These are phyloP conservation scores for Dillenia turbinata DNA, from an alignment of 164 flowering plant genomes.

Conservation along the genomic window DNA sequence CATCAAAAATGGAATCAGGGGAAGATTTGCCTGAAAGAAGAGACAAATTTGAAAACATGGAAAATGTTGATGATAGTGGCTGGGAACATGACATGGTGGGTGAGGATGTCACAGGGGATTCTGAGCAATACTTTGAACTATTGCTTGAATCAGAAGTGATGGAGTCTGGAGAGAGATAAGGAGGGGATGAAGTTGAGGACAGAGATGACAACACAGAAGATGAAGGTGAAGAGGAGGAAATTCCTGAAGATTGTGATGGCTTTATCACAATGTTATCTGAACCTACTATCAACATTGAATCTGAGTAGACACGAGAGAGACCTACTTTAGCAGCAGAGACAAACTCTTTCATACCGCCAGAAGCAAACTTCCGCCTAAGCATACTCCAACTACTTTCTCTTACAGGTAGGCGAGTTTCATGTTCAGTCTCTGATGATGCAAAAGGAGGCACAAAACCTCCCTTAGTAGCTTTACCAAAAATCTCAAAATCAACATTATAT, in stretches of 20 bases:
- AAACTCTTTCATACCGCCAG: slow-evolving; percentile 57
- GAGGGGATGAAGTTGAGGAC: slow-evolving; percentile 44
- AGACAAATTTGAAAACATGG: slow-evolving; percentile 39
- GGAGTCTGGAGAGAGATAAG: slow-evolving; percentile 66
- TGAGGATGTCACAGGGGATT: slow-evolving; percentile 50
- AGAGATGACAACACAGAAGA: slow-evolving; percentile 31
- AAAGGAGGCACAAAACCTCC: slow-evolving; percentile 78
- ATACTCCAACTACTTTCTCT: slow-evolving; percentile 79
- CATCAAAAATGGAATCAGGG: slow-evolving; percentile 15
- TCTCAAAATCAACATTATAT: slow-evolving; percentile 67
- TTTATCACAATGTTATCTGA: slow-evolving; percentile 20
- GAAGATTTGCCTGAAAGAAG: slow-evolving; percentile 24
- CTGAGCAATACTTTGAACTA: slow-evolving; percentile 41
- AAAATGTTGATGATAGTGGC: slow-evolving; percentile 33
- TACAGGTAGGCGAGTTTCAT: slow-evolving; percentile 69
- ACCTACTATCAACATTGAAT: slow-evolving; percentile 44
- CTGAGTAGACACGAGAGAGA: slow-evolving; percentile 55
- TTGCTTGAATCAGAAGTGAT: slow-evolving; percentile 52
- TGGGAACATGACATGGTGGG: slow-evolving; percentile 23
- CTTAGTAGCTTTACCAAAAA: slow-evolving; percentile 53
- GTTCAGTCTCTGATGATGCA: slow-evolving; percentile 57
- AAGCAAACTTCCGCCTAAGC: slow-evolving; percentile 66
- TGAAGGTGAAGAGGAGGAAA: slow-evolving; percentile 24
- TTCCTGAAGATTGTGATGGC: slow-evolving; percentile 19
- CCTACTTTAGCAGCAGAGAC: slow-evolving; percentile 40